Base-by-base conservation (phyloP, 208 protist genomes). In the Trypanosomatidae sp. region DNA sequence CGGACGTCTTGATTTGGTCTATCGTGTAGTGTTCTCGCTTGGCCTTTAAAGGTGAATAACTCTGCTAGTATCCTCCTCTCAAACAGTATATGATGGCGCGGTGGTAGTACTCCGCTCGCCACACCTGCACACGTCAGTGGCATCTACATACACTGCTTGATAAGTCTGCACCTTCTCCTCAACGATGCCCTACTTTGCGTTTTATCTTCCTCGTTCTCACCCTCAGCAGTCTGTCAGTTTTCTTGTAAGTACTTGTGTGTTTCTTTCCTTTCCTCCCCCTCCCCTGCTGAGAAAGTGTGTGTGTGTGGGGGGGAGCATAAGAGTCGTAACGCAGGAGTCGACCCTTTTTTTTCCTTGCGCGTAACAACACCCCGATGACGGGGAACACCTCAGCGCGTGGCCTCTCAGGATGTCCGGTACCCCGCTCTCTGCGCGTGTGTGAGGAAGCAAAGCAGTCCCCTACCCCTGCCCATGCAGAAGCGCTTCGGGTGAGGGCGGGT, bases 201-300 rank as follows among this genome's bases (percentile, higher is more conserved):
- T 72, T n/a, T 69, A 56, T 64, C 33, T 69, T 66, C 58, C 5
- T 56, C 25, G 68, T 67, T 62, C 46, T 64, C 44, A 66, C 10
- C 65, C 25, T 71, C 55, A 9, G 22, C 17, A 44, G 19, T 52
- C 0, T 67, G 50, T 75, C 62, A 39, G 47, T 74, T 67, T 64
- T 76, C 12, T 7, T 68, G 52, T 53, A 28, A 49, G 60, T 10
- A 46, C 41, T 7, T 19, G 39, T 22, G 33, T 41, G 30, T 74
- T 76, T 33, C 17, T 69, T 76, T 69, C 28, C 50, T 9, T 66
- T 33, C 58, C 36, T 44, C 60, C 33, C 60, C 60, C 6, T 65
- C 60, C 19, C 22, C 15, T 10, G 36, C 22, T 65, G 19, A 30
- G 60, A 19, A 65, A 36, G 33, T 36, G 33, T 3, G 33, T 36